Percentiles rank a stretch among this genome's conserved stretches.
Evolutionary conservation across 306 rosid genomes (phyloP).

Genomic region (Glycyrrhiza uralensis): DNA sequence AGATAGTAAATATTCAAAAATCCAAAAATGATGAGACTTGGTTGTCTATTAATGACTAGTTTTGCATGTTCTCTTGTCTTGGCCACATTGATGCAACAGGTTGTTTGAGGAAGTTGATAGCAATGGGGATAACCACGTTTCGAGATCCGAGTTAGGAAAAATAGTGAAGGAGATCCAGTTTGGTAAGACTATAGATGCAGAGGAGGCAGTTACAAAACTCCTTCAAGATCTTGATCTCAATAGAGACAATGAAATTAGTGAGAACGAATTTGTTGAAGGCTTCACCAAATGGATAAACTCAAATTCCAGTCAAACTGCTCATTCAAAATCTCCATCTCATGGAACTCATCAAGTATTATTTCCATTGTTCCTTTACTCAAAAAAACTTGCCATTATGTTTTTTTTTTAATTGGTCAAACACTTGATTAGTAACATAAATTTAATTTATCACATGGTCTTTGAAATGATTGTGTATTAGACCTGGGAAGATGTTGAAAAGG

Average conservation of each 20-base stretch:
- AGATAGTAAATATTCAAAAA: no score
- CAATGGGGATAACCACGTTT: conserved; percentile 22
- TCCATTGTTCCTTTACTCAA: neutral
- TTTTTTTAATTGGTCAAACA: neutral
- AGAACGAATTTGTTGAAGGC: conserved; percentile 37
- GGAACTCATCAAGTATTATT: conserved; percentile 37
- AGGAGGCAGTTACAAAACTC: conserved; percentile 30
- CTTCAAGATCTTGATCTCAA: conserved; percentile 39
- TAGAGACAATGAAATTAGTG: conserved; percentile 34
- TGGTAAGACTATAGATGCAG: conserved; percentile 24
- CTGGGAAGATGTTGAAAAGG: conserved; percentile 49
- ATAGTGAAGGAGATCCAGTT: conserved; percentile 28
- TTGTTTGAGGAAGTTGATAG: conserved; percentile 34
- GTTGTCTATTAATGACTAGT: neutral
- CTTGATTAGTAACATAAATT: neutral
- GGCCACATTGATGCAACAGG: conserved; percentile 23
- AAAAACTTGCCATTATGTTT: neutral
- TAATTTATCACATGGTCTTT: neutral
- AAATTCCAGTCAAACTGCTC: neutral
- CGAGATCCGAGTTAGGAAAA: conserved; percentile 34
- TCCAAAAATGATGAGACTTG: neutral
- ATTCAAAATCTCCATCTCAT: conserved; percentile 14
- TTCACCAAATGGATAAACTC: conserved; percentile 35
- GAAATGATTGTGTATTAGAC: conserved; percentile 28
- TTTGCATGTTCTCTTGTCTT: neutral